phyloP scores from a whole-genome alignment of 345 rosid species.

The Firmiana major region DNA sequence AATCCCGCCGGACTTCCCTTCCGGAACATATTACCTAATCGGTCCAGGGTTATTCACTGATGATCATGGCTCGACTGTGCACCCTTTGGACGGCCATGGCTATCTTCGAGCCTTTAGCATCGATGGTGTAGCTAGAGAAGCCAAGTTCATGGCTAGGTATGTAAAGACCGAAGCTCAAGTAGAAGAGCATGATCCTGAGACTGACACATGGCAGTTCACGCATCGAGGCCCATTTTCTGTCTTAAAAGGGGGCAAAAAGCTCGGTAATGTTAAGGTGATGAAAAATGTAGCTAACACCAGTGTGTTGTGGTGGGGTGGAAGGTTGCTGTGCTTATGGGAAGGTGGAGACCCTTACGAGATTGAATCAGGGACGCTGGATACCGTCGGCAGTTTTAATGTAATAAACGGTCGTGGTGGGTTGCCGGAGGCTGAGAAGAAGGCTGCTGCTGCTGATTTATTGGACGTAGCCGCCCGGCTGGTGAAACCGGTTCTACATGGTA shows the following conservation, averaged over 20 bases:
- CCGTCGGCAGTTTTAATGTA: constrained; percentile 49
- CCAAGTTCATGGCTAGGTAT: constrained; percentile 72
- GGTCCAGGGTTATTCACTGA: constrained; percentile 87
- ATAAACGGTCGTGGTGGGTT: constrained; percentile 31
- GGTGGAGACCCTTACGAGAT: constrained; percentile 92
- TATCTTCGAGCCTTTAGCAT: constrained; percentile 70
- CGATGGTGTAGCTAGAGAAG: constrained; percentile 37
- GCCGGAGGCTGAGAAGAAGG: constrained; percentile 6
- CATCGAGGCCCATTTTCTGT: constrained; percentile 87
- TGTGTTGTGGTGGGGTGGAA: constrained; percentile 73
- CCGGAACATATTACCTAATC: constrained; percentile 76
- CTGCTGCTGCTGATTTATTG: constrained; percentile 23
- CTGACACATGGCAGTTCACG: constrained; percentile 78
- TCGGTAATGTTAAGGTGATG: constrained; percentile 90
- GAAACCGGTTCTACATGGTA: constrained; percentile 74
- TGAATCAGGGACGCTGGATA: constrained; percentile 63
- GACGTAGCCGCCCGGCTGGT: constrained; percentile 60
- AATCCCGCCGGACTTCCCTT: constrained; percentile 65
- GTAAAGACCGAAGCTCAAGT: constrained; percentile 77
- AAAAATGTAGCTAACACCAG: constrained; percentile 93
- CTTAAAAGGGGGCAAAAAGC: constrained; percentile 56
- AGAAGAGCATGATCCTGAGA: constrained; percentile 67
- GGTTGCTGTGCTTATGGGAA: constrained; percentile 84
- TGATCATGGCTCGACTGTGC: constrained; percentile 89
- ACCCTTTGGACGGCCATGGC: constrained; percentile 90